Evolutionary conservation across 2,329 filamentous ascomycete genomes (phyloP), one percentile per base, ranked within the genome.

Genomic region (Phialophora chinensis): DNA sequence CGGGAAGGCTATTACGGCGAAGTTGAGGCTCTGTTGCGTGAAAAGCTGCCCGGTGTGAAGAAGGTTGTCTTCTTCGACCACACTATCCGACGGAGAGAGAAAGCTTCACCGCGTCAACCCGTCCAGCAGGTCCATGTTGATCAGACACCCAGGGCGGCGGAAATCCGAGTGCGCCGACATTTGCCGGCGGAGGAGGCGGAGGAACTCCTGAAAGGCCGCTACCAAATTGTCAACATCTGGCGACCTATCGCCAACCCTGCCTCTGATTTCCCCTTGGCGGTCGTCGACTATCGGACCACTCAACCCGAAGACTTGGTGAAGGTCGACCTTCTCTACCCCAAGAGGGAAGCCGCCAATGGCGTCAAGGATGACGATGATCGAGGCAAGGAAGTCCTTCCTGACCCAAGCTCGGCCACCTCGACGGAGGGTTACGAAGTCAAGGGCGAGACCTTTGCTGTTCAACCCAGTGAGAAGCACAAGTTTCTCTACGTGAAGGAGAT

Each of bases 111-210:
- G 0, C 83, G 89, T 5, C 85, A 86, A 69, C 90, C 90, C 0
- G 88, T 91, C 0, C 86, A 90, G 75, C 85, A 87, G 71, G 87
- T 91, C 0, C 90, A 91, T 68, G 88, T 91, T 14, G 90, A 92
- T 73, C 90, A 91, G 77, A 91, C 89, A 0, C 85, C 88, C 0
- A 77, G 73, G 0, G 89, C 90, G 0, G 87, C 88, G 0, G 86
- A 83, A 66, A 82, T 77, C 1, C 84, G 90, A 12, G 88, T 91
- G 14, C 81, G 86, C 1, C 81, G 87, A 0, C 89, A 91, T 71
- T 70, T 90, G 0, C 80, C 84, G 0, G 77, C 75, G 2, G 81
- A 81, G 1, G 86, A 88, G 71, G 85, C 83, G 0, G 85, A 88
- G 31, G 80, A 82, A 62, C 77, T 90, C 10, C 71, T 90, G 2